phyloP scores from a whole-genome alignment of 2,329 filamentous ascomycete genomes.

The Cladosporium velox region DNA sequence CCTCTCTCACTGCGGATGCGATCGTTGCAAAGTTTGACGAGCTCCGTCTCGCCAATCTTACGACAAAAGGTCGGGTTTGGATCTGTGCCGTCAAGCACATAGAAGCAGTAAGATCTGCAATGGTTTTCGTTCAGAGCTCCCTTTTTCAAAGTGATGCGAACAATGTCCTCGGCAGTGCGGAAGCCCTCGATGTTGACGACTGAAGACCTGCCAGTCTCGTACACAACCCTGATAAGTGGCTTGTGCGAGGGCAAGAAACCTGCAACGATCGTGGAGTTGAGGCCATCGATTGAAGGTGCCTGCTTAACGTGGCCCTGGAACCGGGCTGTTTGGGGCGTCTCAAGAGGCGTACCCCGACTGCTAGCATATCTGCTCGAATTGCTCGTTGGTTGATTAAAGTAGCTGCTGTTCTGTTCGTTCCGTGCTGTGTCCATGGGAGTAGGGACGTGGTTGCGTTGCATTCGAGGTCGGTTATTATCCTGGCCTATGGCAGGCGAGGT shows the following conservation, averaged over 20 bases:
- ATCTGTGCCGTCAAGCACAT: slow-evolving; percentile 82
- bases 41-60: slow-evolving; percentile 79
- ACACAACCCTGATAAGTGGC: slow-evolving; percentile 90
- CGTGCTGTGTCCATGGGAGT: slow-evolving; percentile 58
- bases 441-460: slow-evolving; percentile 52
- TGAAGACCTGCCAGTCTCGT: slow-evolving; percentile 85
- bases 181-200: slow-evolving; percentile 92
- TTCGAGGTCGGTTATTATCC: slow-evolving; percentile 51
- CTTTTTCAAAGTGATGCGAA: slow-evolving; percentile 84
- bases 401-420: slow-evolving; percentile 51
- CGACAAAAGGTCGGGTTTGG: slow-evolving; percentile 79
- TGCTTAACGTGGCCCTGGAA: slow-evolving; percentile 72
- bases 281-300: slow-evolving; percentile 80
- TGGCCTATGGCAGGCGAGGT: slow-evolving; percentile 69
- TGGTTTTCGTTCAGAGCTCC: slow-evolving; percentile 86
- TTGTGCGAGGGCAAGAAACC: slow-evolving; percentile 82
- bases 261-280: slow-evolving; percentile 63
- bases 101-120: slow-evolving; percentile 95
- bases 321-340: slow-evolving; percentile 62
- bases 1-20: slow-evolving; percentile 82
- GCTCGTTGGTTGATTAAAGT: slow-evolving; percentile 54
- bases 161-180: slow-evolving; percentile 88
- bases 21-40: slow-evolving; percentile 89
- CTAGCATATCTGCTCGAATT: slow-evolving; percentile 48
- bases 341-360: slow-evolving; percentile 57